These are phyloP conservation scores for Lathyrus oleraceus DNA, from an alignment of 306 rosid species.

Conservation along the genomic window DNA sequence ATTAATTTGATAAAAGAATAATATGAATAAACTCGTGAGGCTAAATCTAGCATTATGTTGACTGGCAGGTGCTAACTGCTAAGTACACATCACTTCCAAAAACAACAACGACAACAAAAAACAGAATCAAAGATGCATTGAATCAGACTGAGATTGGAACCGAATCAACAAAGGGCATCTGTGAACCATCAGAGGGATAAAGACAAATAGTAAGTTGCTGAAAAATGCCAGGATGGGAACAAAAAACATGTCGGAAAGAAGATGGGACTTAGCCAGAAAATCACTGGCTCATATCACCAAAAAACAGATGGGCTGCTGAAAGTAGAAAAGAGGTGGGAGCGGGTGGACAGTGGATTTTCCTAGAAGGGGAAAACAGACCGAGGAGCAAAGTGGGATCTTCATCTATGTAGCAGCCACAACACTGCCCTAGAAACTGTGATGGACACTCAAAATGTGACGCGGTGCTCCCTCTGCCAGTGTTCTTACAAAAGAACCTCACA, in stretches of 20 bases:
- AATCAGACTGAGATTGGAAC: not conserved
- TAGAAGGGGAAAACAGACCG: not conserved
- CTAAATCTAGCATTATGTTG: not conserved
- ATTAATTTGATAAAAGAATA: not conserved
- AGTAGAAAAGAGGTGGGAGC: not conserved
- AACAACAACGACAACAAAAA: not conserved
- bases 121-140: not conserved
- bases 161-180: not conserved
- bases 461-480: not conserved
- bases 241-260: not conserved
- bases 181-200: not conserved
- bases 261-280: constrained; percentile 1
- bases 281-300: not conserved
- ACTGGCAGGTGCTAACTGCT: not conserved
- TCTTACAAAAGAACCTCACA: too few species aligned
- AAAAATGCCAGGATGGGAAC: not conserved
- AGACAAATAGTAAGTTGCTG: not conserved
- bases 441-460: not conserved
- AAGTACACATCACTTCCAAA: not conserved
- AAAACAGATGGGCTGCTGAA: not conserved
- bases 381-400: not conserved
- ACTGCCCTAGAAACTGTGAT: not conserved
- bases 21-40: not conserved
- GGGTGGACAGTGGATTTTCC: not conserved
- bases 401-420: not conserved